A percentile compares a stretch with the other conserved stretches of the same genome.
Conservation (phyloP, 345 rosid genomes). For the Microcos paniculata region DNA sequence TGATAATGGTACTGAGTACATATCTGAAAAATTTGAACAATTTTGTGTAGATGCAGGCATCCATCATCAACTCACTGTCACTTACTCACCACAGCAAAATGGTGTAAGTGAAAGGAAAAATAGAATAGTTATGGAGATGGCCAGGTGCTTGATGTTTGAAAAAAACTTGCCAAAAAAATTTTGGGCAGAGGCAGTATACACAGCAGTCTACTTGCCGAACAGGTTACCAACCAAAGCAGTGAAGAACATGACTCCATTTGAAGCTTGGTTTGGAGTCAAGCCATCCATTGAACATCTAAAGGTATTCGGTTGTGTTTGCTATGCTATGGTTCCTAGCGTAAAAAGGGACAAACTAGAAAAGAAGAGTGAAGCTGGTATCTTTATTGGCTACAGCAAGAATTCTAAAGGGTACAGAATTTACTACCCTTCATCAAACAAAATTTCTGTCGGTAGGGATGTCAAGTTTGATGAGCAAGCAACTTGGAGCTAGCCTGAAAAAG, state of each 20-base stretch:
- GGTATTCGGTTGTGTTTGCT: background rate
- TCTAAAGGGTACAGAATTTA: background rate
- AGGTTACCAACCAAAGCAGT: background rate
- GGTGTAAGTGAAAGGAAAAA: background rate
- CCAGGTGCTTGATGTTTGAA: background rate
- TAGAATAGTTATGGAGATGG: background rate
- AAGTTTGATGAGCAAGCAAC: background rate
- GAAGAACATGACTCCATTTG: background rate
- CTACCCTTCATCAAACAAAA: too few relatives aligned
- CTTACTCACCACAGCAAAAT: background rate
- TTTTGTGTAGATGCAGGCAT: background rate
- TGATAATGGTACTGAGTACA: too few relatives aligned
- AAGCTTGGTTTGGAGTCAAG: background rate
- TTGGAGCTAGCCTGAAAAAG: background rate
- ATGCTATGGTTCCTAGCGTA: background rate
- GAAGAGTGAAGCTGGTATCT: background rate
- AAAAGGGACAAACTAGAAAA: background rate
- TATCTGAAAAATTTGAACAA: background rate
- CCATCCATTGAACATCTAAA: background rate
- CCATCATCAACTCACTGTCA: background rate
- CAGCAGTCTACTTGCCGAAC: background rate
- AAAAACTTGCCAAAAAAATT: background rate
- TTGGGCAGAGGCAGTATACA: background rate
- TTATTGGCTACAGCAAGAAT: background rate
- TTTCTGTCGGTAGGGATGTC: background rate